Conservation (phyloP, 345 rosid species). For the Carallia pectinifolia region DNA sequence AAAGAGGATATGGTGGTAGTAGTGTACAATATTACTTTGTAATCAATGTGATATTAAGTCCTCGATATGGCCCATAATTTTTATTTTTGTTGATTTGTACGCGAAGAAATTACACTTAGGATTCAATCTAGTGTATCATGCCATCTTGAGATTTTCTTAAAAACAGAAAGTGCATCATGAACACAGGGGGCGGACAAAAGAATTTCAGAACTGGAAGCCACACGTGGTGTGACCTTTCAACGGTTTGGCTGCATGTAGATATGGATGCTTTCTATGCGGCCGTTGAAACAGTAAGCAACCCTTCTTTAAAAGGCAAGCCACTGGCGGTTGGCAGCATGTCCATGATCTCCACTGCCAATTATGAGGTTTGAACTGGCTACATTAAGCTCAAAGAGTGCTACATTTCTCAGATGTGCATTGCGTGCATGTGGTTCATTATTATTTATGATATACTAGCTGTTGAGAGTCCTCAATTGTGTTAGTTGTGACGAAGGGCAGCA, state of each 20-base stretch:
- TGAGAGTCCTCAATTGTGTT: no score
- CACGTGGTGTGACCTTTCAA: slow-evolving; percentile 59
- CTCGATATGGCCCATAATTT: not conserved
- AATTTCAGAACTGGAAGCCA: slow-evolving; percentile 70
- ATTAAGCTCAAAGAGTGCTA: not conserved
- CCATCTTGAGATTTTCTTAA: not conserved
- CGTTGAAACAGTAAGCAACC: slow-evolving; percentile 79
- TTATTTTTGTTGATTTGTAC: no score
- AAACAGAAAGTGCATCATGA: not conserved
- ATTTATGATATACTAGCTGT: not conserved
- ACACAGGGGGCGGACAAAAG: slow-evolving; percentile 68
- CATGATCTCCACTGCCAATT: slow-evolving; percentile 95
- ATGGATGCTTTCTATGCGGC: slow-evolving; percentile 99
- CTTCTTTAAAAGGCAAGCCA: slow-evolving; percentile 71
- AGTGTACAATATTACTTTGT: not conserved
- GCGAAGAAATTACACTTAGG: not conserved
- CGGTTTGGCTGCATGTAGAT: slow-evolving; percentile 87
- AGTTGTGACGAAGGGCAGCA: no score
- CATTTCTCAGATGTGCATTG: not conserved
- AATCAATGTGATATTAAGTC: not conserved
- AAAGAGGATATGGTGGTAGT: no score
- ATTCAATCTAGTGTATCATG: not conserved
- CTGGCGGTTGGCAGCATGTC: slow-evolving; percentile 93
- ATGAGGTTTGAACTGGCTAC: slow-evolving; percentile 57
- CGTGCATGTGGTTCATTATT: not conserved